A percentile compares a stretch with the other conserved stretches of the same genome.
phyloP scores from a whole-genome alignment of 495 filamentous ascomycete species.

The Annulohypoxylon moriforme region DNA sequence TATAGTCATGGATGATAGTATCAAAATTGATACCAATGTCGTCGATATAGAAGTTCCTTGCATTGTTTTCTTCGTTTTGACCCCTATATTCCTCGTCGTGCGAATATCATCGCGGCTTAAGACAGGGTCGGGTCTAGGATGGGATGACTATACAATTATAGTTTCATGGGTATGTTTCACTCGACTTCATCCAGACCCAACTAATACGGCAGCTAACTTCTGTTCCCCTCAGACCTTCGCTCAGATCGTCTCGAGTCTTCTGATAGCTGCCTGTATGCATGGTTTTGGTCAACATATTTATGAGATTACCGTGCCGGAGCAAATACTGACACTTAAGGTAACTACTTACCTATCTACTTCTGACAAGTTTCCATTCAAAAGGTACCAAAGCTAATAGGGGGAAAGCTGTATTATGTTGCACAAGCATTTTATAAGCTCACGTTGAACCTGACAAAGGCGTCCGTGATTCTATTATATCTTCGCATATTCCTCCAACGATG shows the following conservation, averaged over 20 bases:
- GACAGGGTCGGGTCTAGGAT: slow-evolving; percentile 48
- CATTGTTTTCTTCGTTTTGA: slow-evolving; percentile 50
- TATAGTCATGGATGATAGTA: slow-evolving; percentile 28
- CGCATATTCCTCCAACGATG: slow-evolving; percentile 51
- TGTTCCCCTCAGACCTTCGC: slow-evolving; percentile 42
- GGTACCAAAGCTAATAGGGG: slow-evolving; percentile 5
- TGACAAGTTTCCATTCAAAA: not conserved
- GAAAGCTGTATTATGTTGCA: slow-evolving; percentile 45
- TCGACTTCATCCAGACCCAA: not conserved
- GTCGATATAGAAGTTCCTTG: slow-evolving; percentile 49
- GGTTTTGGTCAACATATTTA: slow-evolving; percentile 53
- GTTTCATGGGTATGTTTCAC: slow-evolving; percentile 46
- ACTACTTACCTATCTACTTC: not conserved
- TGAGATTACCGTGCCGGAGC: slow-evolving; percentile 43
- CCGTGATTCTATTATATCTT: slow-evolving; percentile 52
- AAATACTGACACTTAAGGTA: slow-evolving; percentile 49
- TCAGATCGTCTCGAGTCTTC: slow-evolving; percentile 43
- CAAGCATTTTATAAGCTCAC: slow-evolving; percentile 50
- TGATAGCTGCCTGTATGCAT: slow-evolving; percentile 50
- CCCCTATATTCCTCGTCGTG: slow-evolving; percentile 46
- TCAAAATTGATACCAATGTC: slow-evolving; percentile 43
- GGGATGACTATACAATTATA: slow-evolving; percentile 53
- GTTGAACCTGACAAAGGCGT: slow-evolving; percentile 51
- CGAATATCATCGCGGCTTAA: slow-evolving; percentile 48
- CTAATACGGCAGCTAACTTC: slow-evolving; percentile 15